Evolutionary conservation across 2,329 filamentous ascomycete genomes (phyloP), one percentile per base, ranked within the genome.

Genomic region (Penicillium verrucosum): DNA sequence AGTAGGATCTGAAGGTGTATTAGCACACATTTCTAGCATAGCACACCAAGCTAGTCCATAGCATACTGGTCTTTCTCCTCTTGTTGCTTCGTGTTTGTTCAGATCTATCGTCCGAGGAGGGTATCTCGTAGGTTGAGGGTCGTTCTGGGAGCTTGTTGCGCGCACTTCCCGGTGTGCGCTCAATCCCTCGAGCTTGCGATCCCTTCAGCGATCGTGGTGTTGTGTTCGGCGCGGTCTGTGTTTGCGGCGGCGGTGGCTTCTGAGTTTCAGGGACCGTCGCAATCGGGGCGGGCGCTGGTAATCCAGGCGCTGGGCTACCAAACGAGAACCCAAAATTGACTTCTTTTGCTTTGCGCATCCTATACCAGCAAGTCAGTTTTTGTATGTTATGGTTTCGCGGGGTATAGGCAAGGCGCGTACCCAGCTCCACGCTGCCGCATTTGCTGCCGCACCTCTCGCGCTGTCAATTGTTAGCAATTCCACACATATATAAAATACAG

Each of bases 351-450:
- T 77, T 75, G 55, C 78, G 78, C 59, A 76, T 74, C 44, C 80
- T 82, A 62, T 51, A 51, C 49, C 49, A 21, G 30, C 27, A 23
- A 30, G 58, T 60, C 46, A 55, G 38, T 36, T 21, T 21, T 36
- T 42, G 23, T 60, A 59, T 75, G 64, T 65, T 64, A 58, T 65
- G 48, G 34, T 51, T 62, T 64, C 63, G 67, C 64, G 63, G 64
- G 66, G 64, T 65, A 63, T 53, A 58, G 49, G 42, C 16, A 56
- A 52, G 58, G 63, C 67, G 71, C 79, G 68, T 79, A 83, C 80
- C 77, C 81, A 68, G 81, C 81, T 69, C 81, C 81, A 66, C 81
- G 81, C 71, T 82, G 78, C 71, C 81, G 81, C 79, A 82, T 81
- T 68, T 79, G 78, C 66, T 77, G 77, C 67, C 80, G 79, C 73